Percentiles rank a stretch among this genome's conserved stretches.
phyloP scores from a whole-genome alignment of 73 alveolate genomes.

The Paramecium biaurelia region DNA sequence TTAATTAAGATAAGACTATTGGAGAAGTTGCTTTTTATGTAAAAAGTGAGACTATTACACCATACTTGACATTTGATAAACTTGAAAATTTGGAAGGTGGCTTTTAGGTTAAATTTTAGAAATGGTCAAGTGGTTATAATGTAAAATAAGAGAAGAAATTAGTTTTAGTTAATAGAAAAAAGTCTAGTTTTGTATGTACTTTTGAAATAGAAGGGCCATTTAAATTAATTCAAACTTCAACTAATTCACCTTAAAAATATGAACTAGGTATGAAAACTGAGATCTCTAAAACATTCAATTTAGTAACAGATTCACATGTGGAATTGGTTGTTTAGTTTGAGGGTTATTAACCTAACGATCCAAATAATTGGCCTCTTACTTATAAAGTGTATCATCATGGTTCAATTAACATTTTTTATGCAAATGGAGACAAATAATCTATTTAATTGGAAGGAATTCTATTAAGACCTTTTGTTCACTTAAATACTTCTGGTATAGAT shows the following conservation, averaged over 20 bases:
- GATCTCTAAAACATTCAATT: slow-evolving; percentile 42
- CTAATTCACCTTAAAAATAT: slow-evolving; percentile 66
- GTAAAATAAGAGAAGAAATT: slow-evolving; percentile 63
- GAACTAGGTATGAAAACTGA: slow-evolving; percentile 54
- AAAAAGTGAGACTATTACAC: slow-evolving; percentile 71
- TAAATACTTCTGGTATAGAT: slow-evolving; percentile 68
- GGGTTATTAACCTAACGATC: slow-evolving; percentile 69
- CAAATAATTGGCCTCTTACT: slow-evolving; percentile 81
- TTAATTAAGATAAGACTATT: slow-evolving; percentile 48
- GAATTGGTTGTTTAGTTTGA: slow-evolving; percentile 66
- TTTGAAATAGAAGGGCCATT: slow-evolving; percentile 77
- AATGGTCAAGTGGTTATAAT: slow-evolving; percentile 61
- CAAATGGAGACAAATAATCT: slow-evolving; percentile 71
- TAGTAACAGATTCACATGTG: slow-evolving; percentile 52
- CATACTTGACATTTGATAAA: slow-evolving; percentile 75
- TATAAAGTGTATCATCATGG: slow-evolving; percentile 71
- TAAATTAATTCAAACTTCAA: slow-evolving; percentile 65
- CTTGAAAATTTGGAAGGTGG: slow-evolving; percentile 72
- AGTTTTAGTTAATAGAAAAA: slow-evolving; percentile 68
- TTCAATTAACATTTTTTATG: slow-evolving; percentile 55
- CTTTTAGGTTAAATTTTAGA: slow-evolving; percentile 72
- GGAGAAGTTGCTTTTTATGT: slow-evolving; percentile 73
- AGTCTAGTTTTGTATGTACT: slow-evolving; percentile 75
- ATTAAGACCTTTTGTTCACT: slow-evolving; percentile 70
- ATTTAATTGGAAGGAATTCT: slow-evolving; percentile 69